These are phyloP conservation scores for Harringtonia aguacate DNA, from an alignment of 2,329 filamentous ascomycete genomes.

Conservation along the genomic window DNA sequence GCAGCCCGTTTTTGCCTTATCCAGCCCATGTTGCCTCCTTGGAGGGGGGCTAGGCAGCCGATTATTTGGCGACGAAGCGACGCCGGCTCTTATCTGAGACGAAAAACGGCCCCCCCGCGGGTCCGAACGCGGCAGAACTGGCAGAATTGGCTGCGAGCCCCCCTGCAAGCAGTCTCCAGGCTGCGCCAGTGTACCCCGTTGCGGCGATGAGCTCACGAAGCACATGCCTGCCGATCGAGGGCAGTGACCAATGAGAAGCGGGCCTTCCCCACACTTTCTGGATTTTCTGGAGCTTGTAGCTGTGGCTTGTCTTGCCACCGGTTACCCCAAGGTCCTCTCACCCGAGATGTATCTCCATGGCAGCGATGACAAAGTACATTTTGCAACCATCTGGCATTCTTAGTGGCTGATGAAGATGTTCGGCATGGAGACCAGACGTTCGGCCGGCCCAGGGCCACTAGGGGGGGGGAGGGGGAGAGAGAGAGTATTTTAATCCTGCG, in stretches of 20 bases:
- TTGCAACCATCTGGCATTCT: background rate
- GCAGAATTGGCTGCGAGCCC: too few relatives aligned
- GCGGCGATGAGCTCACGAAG: background rate
- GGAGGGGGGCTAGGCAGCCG: background rate
- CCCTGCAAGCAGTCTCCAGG: too few relatives aligned
- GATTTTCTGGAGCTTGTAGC: conserved; percentile 9
- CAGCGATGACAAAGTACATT: background rate
- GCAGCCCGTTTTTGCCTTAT: background rate
- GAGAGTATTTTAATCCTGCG: background rate
- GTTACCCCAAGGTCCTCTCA: background rate
- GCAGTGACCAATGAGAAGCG: conserved; percentile 7
- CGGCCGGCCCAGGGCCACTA: conserved; percentile 1
- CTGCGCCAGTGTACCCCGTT: too few relatives aligned
- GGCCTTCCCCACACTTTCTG: conserved; percentile 20
- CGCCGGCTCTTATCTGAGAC: too few relatives aligned
- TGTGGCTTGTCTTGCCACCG: background rate
- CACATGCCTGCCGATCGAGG: conserved; percentile 5
- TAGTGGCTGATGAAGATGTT: background rate
- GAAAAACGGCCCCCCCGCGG: too few relatives aligned
- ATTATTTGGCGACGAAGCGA: too few relatives aligned
- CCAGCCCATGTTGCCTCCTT: too few relatives aligned
- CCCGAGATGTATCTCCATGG: background rate
- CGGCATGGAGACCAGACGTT: background rate
- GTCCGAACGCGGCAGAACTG: too few relatives aligned
- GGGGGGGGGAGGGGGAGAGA: background rate